Conservation (phyloP, 768 basidiomycete genomes). For the Amanita fuliginea region DNA sequence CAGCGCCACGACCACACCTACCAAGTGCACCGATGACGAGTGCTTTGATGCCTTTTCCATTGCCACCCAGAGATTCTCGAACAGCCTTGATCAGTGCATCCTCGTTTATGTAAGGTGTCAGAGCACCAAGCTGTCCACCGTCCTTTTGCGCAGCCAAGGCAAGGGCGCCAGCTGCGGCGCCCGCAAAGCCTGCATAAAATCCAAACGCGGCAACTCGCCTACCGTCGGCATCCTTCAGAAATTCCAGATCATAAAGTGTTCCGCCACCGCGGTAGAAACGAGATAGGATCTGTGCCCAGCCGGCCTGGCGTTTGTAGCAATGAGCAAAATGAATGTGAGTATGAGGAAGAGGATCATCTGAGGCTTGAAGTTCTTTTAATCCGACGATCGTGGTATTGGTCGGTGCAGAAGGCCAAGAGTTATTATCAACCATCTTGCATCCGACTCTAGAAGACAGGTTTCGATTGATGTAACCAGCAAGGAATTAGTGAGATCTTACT, state of each 20-base stretch:
- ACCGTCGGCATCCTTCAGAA: constrained; percentile 74
- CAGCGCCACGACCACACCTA: constrained; percentile 88
- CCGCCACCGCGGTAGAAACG: constrained; percentile 81
- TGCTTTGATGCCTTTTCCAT: constrained; percentile 67
- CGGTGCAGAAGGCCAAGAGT: constrained; percentile 83
- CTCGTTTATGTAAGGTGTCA: constrained; percentile 83
- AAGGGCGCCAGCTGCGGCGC: constrained; percentile 84
- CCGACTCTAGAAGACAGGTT: constrained; percentile 56
- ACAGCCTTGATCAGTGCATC: constrained; percentile 71
- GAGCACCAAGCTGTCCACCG: constrained; percentile 46
- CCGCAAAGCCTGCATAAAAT: constrained; percentile 98
- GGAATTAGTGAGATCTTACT: constrained; percentile 42
- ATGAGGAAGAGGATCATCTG: constrained; percentile 75
- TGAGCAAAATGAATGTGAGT: constrained; percentile 98
- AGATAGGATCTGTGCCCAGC: constrained; percentile 79
- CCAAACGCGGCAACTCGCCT: constrained; percentile 97
- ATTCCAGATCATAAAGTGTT: constrained; percentile 91
- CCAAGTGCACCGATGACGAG: constrained; percentile 96
- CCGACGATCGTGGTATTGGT: constrained; percentile 74
- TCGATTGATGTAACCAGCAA: background rate
- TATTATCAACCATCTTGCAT: constrained; percentile 78
- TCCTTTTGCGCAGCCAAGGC: constrained; percentile 60
- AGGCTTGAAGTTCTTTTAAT: constrained; percentile 88
- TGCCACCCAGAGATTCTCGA: constrained; percentile 50
- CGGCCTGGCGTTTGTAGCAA: constrained; percentile 92